A percentile compares a stretch with the other conserved stretches of the same genome.
Evolutionary conservation across 331 rosid species (phyloP).

Genomic region (Phaseolus coccineus): DNA sequence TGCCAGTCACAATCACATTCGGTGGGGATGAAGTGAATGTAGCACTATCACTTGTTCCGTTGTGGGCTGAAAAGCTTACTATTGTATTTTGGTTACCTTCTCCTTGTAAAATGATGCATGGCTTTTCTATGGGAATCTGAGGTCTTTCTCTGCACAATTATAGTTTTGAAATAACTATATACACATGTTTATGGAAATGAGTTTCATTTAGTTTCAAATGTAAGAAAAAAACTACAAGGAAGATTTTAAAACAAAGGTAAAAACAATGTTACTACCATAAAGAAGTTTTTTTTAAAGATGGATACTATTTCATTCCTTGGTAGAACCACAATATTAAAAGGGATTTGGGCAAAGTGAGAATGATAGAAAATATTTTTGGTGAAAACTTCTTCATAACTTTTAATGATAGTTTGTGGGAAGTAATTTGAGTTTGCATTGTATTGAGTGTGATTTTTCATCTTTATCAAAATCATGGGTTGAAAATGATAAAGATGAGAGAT

Average conservation of each 20-base stretch:
- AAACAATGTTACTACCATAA: no score
- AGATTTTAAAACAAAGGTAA: background rate
- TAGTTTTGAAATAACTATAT: background rate
- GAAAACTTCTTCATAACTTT: no score
- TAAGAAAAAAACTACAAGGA: background rate
- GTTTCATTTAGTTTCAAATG: background rate
- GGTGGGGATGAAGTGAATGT: constrained; percentile 34
- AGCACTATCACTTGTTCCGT: background rate
- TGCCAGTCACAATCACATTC: constrained; percentile 33
- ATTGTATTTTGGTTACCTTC: background rate
- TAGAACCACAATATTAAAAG: no score
- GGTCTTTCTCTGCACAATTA: constrained; percentile 28
- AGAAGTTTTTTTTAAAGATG: no score
- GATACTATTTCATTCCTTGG: no score
- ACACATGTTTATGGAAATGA: background rate
- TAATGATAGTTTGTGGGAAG: no score
- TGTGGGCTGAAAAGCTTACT: background rate
- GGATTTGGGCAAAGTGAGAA: no score
- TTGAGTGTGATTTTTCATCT: no score
- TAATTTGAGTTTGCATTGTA: no score
- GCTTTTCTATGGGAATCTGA: rapidly evolving
- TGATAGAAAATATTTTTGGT: no score
- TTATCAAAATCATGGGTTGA: no score
- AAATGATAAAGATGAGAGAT: no score
- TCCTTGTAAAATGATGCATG: constrained; percentile 42